Base-by-base conservation (phyloP, 2,329 filamentous ascomycete species). In the Pseudocercospora fuligena region DNA sequence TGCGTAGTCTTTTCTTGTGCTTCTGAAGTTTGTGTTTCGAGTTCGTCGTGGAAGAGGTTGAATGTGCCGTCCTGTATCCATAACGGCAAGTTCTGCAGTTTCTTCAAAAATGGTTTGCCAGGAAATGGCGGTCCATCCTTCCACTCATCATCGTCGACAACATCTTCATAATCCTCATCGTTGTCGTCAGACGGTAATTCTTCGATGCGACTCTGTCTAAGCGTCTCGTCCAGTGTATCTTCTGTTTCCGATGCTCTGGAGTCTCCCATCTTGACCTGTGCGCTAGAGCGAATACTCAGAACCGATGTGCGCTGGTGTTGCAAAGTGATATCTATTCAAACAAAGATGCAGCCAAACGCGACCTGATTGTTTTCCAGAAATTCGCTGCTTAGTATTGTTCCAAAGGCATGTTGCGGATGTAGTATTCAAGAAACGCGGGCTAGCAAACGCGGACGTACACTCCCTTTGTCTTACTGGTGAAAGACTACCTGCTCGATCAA, bases 151-250 rank as follows among this genome's bases (percentile, higher is more conserved):
- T 65, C 63, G 6, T 67, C 65, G 49, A 64, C 63, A 40, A 69
- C 62, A 29, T 71, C 69, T 64, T 72, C 68, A 57, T 67, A 72
- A 11, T 69, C 66, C 23, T 73, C 72, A 43, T 74, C 73, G 51
- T 74, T 71, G 21, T 73, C 71, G 14, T 73, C 72, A 1, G 73
- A 73, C 6, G 70, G 64, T 11, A 78, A 68, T 66, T 79, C 77
- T 66, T 77, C 73, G 47, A 78, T 74, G n/a, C 75, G 73, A 14
- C 68, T 65, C 19, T 70, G 64, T 25, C 68, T 64, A 33, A 74
- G 70, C 19, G 69, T 49, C 60, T 76, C 75, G 58, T 76, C 73
- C 31, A 78, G 69, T 2, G 69, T 73, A 31, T 75, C 70, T 46
- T 74, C 68, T 19, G 71, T 61, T 31, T 68, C 67, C 43, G 65